A percentile compares a stretch with the other conserved stretches of the same genome.
Evolutionary conservation across 768 basidiomycete genomes (phyloP).

Genomic region (Podaxis sp.): DNA sequence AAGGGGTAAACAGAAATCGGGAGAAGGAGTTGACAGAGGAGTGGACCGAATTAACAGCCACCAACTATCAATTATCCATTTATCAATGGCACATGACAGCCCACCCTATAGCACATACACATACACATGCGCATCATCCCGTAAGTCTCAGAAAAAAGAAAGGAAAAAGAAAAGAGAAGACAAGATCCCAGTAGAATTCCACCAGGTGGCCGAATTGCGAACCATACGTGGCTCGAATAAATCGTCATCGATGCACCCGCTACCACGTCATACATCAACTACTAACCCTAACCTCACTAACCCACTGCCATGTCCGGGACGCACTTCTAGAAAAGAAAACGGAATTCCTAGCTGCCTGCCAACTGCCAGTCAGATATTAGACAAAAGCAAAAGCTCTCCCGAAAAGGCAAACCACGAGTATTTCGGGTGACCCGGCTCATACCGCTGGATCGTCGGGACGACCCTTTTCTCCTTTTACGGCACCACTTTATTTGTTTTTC

Average conservation of each 20-base stretch:
- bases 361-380: not conserved
- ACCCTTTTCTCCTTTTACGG: not conserved
- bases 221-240: not conserved
- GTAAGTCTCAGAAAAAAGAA: not conserved
- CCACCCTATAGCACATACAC: too few relatives aligned
- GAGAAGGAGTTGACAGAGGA: not conserved
- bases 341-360: not conserved
- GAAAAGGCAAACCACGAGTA: constrained; percentile 2
- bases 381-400: not conserved
- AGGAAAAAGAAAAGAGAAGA: not conserved
- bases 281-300: not conserved
- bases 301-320: too few relatives aligned
- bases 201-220: too few relatives aligned
- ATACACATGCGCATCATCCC: not conserved
- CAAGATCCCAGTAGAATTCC: not conserved
- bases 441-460: not conserved
- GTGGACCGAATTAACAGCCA: not conserved
- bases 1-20: not conserved
- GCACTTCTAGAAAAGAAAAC: not conserved
- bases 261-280: not conserved
- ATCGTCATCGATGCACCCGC: too few relatives aligned
- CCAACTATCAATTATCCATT: not conserved
- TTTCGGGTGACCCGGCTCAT: constrained; percentile 14
- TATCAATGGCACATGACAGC: too few relatives aligned
- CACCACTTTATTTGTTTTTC: not conserved